Percentiles rank a stretch among this genome's conserved stretches.
phyloP scores from a whole-genome alignment of 805 yeast genomes.

The Wickerhamomyces xylosicus region DNA sequence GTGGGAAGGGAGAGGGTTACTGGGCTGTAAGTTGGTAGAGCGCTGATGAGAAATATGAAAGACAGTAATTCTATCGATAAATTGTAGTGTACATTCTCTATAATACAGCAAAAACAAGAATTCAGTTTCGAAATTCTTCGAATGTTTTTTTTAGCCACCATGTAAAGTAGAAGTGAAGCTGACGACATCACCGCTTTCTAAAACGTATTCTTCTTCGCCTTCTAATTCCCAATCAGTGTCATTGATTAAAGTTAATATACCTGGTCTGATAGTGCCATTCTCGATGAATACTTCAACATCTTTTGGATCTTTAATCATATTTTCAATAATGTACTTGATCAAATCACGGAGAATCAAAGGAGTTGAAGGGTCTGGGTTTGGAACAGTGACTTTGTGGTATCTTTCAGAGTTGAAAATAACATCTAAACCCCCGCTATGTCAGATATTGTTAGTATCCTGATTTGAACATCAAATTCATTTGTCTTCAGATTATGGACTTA shows the following conservation, averaged over 20 bases:
- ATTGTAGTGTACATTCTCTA: neutral
- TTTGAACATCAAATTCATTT: neutral
- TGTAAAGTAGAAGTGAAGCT: slow-evolving; percentile 90
- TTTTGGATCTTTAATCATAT: slow-evolving; percentile 47
- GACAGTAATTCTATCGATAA: slow-evolving; percentile 18
- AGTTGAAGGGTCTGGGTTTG: slow-evolving; percentile 29
- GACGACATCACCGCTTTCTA: slow-evolving; percentile 67
- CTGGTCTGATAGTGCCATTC: slow-evolving; percentile 80
- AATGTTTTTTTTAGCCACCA: slow-evolving; percentile 62
- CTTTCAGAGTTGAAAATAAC: slow-evolving; percentile 56
- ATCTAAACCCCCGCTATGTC: slow-evolving; percentile 65
- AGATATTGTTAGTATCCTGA: neutral
- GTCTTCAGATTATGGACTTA: slow-evolving; percentile 1
- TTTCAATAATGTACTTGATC: slow-evolving; percentile 40
- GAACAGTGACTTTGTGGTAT: slow-evolving; percentile 37
- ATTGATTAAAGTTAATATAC: slow-evolving; percentile 81
- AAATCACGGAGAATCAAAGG: slow-evolving; percentile 34
- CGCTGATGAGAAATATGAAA: slow-evolving; percentile 34
- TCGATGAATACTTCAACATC: slow-evolving; percentile 71
- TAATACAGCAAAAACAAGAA: slow-evolving; percentile 39
- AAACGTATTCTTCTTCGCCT: slow-evolving; percentile 73
- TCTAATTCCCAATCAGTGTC: slow-evolving; percentile 97
- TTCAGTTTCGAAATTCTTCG: slow-evolving; percentile 70
- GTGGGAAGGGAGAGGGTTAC: slow-evolving; percentile 22
- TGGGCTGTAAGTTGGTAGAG: slow-evolving; percentile 16